Percentiles rank a stretch among this genome's conserved stretches.
These are phyloP conservation scores for Trichosphaerium sp. DNA, from an alignment of 78 protist genomes.

Conservation along the genomic window DNA sequence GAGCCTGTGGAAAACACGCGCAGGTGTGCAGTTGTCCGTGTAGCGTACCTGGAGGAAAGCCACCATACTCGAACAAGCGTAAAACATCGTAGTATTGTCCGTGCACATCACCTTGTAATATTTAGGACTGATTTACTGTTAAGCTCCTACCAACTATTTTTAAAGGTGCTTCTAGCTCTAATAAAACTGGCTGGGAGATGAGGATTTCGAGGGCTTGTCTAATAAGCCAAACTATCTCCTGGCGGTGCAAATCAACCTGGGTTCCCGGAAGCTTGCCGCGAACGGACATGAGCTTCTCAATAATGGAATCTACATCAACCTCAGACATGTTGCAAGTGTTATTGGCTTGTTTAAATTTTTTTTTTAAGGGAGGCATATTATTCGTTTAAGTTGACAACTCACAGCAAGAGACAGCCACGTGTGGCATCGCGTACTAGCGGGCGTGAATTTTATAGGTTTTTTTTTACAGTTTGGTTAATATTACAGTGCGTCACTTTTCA, in stretches of 20 bases:
- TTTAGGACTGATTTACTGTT: neutral
- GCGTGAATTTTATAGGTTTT: too few species aligned
- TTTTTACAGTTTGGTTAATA: too few species aligned
- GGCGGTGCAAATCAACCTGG: constrained; percentile 73
- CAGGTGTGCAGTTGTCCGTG: too few species aligned
- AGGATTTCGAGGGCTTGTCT: constrained; percentile 78
- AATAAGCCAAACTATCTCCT: constrained; percentile 58
- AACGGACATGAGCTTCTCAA: constrained; percentile 79
- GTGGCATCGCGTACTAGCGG: too few species aligned
- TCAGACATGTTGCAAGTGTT: too few species aligned
- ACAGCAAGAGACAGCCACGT: too few species aligned
- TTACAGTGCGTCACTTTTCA: too few species aligned
- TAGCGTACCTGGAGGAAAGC: constrained; percentile 99
- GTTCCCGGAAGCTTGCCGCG: constrained; percentile 83
- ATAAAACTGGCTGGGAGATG: constrained; percentile 84
- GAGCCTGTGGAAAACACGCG: too few species aligned
- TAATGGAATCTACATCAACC: constrained; percentile 65
- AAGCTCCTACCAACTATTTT: constrained; percentile 75
- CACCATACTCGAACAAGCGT: constrained; percentile 96
- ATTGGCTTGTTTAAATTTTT: too few species aligned
- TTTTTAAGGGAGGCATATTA: too few species aligned
- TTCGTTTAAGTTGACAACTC: too few species aligned
- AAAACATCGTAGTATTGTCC: constrained; percentile 98
- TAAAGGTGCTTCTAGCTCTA: constrained; percentile 94
- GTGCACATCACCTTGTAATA: constrained; percentile 82